Base-by-base conservation (phyloP, 2,329 filamentous ascomycete species). In the Plectosphaerella sp. region DNA sequence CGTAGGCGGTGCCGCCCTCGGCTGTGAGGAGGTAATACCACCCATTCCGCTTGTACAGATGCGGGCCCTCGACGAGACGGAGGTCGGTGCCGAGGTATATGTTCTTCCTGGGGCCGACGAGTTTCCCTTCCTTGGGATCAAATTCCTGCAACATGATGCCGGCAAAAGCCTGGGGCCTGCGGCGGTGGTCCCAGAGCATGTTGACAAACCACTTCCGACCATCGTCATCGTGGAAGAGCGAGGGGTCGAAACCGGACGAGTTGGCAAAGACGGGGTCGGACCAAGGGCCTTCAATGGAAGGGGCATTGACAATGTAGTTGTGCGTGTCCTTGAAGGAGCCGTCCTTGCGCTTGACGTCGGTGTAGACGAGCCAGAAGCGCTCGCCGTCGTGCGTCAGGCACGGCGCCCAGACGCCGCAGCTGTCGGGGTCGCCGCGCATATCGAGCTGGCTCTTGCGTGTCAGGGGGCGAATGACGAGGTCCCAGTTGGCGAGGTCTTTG, bases 311-410 rank as follows among this genome's bases (percentile, higher is more conserved):
- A 53, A 86, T 84, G 61, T 85, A 86, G 59, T 85, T 86, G 57
- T 78, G 82, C 1, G 79, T 75, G 58, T 85, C 82, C 62, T 83
- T 84, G 73, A 84, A 85, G 3, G 77, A 80, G 12, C 83, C 83
- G 58, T 86, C 83, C 62, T 86, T 86, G 57, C 83, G 80, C 67
- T 85, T 86, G 15, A 86, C 82, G 59, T 86, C 81, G 1, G 82
- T 84, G 63, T 83, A 86, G 2, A 86, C 82, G 5, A 86, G 75
- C 74, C 77, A 86, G 66, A 84, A 86, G 50, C 68, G 75, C 3
- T 76, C 70, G 45, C 80, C 81, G 56, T 85, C 82, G 57, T 86
- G 80, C 0, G 76, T 80, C 18, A 87, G 71, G 59, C 83, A 86
- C 0, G 83, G 83, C 2, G 83, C 82, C 80, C 82, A 86, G n/a